Base-by-base conservation (phyloP, 2,329 filamentous ascomycete genomes). In the Monilinia polystroma region DNA sequence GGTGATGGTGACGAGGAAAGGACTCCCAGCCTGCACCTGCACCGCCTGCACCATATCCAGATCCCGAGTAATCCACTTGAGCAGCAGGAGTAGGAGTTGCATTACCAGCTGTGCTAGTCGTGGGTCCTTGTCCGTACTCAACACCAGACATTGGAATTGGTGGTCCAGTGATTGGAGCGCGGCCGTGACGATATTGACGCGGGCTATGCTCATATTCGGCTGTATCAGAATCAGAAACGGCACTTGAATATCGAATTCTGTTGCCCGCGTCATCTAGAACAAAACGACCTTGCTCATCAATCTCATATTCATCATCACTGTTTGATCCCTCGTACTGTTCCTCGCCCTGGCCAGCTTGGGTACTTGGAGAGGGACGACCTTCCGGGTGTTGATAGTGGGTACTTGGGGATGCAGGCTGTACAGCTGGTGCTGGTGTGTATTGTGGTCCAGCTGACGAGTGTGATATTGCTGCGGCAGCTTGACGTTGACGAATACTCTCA, bases 1-100 rank as follows among this genome's bases (percentile, higher is more conserved):
- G 93, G 78, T 97, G 92, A 72, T 95, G 91, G 77, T 96, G 93
- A 66, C 88, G 85, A 32, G 89, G 88, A 70, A 92, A 81, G n/a
- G 80, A 79, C 70, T 95, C 91, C 91, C 92, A 96, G 20, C 86
- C 88, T 2, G 87, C 83, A 1, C 85, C 84, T 2, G 82, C 78
- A 1, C 85, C 84, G 10, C 82, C 77, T 4, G 58, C 45, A n/a
- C 82, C 87, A 77, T 88, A 92, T 29, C 84, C 87, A 55, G 85
- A 80, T 55, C 88, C 89, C 6, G 84, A 82, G 74, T 92, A 92
- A 73, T 92, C 89, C 23, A 84, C 79, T 26, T 74, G 67, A 3
- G 67, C 49, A 26, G 69, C 69, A n/a, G 70, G 68, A 8, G 67
- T 63, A 5, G 69, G 70, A 45, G 73, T 67, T 18, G 66, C 35